Evolutionary conservation across 192 early-diverging fungal genomes (phyloP).

Genomic region (Chytriomyces confervae): DNA sequence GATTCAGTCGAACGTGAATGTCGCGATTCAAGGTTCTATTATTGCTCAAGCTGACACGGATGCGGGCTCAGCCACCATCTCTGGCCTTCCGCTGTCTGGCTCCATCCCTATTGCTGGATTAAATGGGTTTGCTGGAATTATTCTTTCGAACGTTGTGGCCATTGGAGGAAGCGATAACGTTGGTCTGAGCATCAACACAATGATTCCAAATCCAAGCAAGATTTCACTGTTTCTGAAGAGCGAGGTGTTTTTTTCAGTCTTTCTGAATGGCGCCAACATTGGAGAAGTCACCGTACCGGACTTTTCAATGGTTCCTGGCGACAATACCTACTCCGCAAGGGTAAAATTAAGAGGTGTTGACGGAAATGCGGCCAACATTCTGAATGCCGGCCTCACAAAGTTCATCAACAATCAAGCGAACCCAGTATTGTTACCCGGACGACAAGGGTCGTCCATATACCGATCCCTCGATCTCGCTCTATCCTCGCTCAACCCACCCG

Average conservation of each 20-base stretch:
- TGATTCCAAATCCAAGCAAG: constrained; percentile 3
- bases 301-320: neutral
- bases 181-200: constrained; percentile 1
- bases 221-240: neutral
- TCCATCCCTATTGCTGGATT: neutral
- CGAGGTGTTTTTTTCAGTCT: neutral
- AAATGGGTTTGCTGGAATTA: constrained; percentile 1
- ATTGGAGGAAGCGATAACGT: neutral
- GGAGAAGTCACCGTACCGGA: neutral
- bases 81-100: constrained; percentile 11
- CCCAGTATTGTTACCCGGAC: neutral
- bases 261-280: neutral
- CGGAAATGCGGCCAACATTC: neutral
- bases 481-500: neutral
- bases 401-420: neutral
- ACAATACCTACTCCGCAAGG: neutral
- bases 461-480: constrained; percentile 15
- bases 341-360: neutral
- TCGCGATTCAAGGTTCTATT: constrained; percentile 17
- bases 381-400: neutral
- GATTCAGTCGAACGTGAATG: neutral
- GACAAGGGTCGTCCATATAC: constrained; percentile 1
- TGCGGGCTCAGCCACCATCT: neutral
- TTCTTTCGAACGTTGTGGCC: neutral
- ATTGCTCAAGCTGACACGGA: constrained; percentile 3